Conservation (phyloP, 345 rosid species). For the Alliaria petiolata region DNA sequence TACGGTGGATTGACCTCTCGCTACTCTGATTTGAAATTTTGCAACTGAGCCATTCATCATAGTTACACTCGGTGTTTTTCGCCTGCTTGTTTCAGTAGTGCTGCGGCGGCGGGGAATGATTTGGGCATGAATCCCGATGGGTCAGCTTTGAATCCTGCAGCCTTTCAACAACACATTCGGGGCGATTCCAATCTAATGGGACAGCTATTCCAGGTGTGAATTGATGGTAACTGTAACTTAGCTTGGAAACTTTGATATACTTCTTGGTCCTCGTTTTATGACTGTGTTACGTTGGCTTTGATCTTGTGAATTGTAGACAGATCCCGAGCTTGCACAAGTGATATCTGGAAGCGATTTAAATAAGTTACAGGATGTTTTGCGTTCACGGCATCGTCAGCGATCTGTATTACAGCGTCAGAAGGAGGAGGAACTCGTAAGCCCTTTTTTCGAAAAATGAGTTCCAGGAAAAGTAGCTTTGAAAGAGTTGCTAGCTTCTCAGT, state of each 20-base stretch:
- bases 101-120: conserved; percentile 38
- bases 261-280: not conserved
- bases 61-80: not conserved
- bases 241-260: not conserved
- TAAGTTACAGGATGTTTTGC: conserved; percentile 67
- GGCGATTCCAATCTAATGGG: conserved; percentile 72
- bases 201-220: conserved; percentile 74
- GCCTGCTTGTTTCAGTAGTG: conserved; percentile 15
- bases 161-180: conserved; percentile 77
- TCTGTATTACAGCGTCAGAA: conserved; percentile 59
- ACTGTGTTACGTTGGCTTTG: conserved; percentile 2
- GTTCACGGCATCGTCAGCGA: conserved; percentile 66
- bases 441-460: not conserved
- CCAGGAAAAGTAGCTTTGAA: not conserved
- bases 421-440: conserved; percentile 81
- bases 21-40: not conserved
- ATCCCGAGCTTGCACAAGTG: conserved; percentile 92
- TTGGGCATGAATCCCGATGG: conserved; percentile 78
- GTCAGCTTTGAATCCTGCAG: conserved; percentile 86
- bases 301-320: conserved; percentile 41
- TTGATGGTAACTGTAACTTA: not conserved
- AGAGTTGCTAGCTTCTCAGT: not conserved
- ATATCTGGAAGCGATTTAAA: conserved; percentile 81
- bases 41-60: not conserved
- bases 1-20: conserved; percentile 14